These are phyloP conservation scores for Cystobasidium tubakii DNA, from an alignment of 768 basidiomycete species.

Conservation along the genomic window DNA sequence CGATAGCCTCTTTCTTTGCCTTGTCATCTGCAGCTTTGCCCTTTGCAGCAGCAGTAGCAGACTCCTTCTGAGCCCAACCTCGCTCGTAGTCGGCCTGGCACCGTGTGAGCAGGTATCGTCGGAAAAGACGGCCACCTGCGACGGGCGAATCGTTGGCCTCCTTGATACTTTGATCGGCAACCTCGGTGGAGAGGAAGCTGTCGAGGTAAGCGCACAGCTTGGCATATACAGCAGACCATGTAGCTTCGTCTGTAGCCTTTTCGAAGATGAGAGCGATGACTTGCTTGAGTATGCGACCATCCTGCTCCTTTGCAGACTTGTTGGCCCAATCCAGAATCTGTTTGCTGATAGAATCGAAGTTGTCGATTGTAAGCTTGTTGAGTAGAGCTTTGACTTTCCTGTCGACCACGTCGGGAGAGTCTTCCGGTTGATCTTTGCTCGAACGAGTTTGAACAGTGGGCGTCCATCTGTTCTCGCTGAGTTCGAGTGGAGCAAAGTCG, in stretches of 20 bases:
- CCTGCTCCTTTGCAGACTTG: conserved; percentile 82
- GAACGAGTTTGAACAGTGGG: conserved; percentile 52
- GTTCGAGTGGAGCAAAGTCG: conserved; percentile 68
- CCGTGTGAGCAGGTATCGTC: conserved; percentile 90
- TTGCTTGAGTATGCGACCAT: conserved; percentile 87
- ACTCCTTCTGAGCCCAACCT: conserved; percentile 84
- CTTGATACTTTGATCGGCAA: conserved; percentile 81
- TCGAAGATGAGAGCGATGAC: conserved; percentile 95
- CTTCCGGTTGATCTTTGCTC: conserved; percentile 48
- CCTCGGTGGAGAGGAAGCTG: conserved; percentile 74
- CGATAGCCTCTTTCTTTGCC: conserved; percentile 61
- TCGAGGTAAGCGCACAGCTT: conserved; percentile 56
- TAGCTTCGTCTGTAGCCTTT: conserved; percentile 92
- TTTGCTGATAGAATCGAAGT: conserved; percentile 88
- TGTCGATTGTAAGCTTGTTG: conserved; percentile 95
- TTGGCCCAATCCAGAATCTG: conserved; percentile 95
- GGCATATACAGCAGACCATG: conserved; percentile 97
- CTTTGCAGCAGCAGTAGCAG: conserved; percentile 76
- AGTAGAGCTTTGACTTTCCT: conserved; percentile 85
- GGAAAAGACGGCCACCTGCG: conserved; percentile 86
- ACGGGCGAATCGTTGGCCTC: conserved; percentile 78
- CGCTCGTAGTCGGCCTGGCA: conserved; percentile 98
- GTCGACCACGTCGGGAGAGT: conserved; percentile 78
- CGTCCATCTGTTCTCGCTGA: conserved; percentile 79
- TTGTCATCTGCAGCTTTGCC: conserved; percentile 78